phyloP scores from a whole-genome alignment of 352 stramenopile genomes.

The Globisporangium mamillatum region DNA sequence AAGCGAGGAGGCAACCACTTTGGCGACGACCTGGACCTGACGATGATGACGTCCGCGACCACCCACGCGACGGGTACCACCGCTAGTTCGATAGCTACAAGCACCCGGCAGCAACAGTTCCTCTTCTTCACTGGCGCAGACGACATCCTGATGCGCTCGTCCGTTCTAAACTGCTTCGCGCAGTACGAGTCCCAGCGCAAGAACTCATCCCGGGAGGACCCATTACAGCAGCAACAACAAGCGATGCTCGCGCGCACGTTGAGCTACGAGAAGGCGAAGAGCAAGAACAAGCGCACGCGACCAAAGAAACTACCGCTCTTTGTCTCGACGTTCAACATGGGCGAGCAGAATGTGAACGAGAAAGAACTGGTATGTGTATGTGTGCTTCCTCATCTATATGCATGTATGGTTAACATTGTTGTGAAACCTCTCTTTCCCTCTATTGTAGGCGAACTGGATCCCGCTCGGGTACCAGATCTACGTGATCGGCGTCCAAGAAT shows the following conservation, averaged over 20 bases:
- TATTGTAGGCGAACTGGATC: conserved; percentile 63
- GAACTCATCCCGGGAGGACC: not conserved
- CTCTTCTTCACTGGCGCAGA: conserved; percentile 10
- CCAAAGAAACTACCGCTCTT: conserved; percentile 63
- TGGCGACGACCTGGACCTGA: conserved; percentile 20
- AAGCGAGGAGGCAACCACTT: conserved; percentile 19
- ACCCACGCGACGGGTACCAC: not conserved
- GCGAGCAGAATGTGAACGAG: conserved; percentile 64
- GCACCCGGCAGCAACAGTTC: not conserved
- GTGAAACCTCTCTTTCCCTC: not conserved
- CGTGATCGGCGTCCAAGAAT: conserved; percentile 51
- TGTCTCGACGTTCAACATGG: conserved; percentile 86
- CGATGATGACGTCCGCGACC: conserved; percentile 10
- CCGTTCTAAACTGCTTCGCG: conserved; percentile 7
- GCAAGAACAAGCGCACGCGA: conserved; percentile 10
- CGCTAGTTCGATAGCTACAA: not conserved
- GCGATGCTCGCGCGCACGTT: not conserved
- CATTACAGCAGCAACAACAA: not conserved
- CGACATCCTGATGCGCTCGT: conserved; percentile 19
- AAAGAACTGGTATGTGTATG: conserved; percentile 39
- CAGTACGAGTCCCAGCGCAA: conserved; percentile 11
- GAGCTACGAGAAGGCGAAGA: conserved; percentile 9
- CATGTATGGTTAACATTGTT: not conserved
- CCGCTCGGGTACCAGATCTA: conserved; percentile 22
- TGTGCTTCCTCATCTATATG: not conserved